Evolutionary conservation across 345 rosid genomes (phyloP).

Genomic region (Citrus medica): DNA sequence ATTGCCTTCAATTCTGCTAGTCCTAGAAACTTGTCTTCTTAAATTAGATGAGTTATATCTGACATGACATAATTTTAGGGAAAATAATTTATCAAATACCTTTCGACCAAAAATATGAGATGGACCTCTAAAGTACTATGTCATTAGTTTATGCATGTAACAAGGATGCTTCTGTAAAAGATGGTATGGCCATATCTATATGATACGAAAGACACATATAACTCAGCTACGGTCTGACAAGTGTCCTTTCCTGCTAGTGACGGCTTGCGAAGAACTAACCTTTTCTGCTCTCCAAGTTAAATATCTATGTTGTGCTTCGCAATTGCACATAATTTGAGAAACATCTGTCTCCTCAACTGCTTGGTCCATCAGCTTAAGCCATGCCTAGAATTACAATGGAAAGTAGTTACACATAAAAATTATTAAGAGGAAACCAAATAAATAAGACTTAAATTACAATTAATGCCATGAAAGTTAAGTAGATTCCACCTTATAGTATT

Average conservation of each 20-base stretch:
- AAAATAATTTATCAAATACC: not conserved
- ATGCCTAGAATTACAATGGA: constrained; percentile 40
- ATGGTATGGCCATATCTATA: not conserved
- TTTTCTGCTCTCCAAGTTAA: constrained; percentile 73
- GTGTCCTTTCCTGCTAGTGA: not conserved
- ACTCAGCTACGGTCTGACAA: not conserved
- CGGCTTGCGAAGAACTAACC: constrained; percentile 23
- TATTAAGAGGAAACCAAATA: not conserved
- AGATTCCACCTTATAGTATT: constrained; percentile 55
- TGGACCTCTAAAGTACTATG: not conserved
- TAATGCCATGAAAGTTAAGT: not conserved
- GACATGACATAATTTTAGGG: not conserved
- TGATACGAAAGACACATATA: not conserved
- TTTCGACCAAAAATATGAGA: not conserved
- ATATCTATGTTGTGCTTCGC: constrained; percentile 66
- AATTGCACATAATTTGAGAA: constrained; percentile 33
- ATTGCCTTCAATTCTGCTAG: not conserved
- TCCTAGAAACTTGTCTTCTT: not conserved
- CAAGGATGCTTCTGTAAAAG: not conserved
- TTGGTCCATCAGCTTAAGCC: constrained; percentile 51
- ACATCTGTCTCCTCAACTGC: constrained; percentile 40
- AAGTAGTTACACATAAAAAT: not conserved
- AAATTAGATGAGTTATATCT: not conserved
- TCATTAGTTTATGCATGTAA: not conserved
- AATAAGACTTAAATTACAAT: not conserved